Conservation (phyloP, 2,329 filamentous ascomycete genomes). For the Trichoderma sp. region DNA sequence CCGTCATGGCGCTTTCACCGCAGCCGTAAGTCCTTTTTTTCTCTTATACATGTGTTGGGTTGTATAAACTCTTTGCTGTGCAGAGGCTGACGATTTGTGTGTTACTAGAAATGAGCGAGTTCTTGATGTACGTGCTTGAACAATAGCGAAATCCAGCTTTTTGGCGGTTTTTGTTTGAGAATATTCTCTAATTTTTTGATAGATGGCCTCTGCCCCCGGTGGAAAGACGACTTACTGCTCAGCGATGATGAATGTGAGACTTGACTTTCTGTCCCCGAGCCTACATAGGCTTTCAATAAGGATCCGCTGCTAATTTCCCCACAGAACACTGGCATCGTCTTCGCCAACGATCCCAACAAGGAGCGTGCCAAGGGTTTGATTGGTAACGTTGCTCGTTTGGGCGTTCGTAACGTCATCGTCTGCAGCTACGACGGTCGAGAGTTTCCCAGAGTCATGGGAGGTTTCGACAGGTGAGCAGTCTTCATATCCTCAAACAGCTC, state of each 20-base stretch:
- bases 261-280: not conserved
- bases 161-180: not conserved
- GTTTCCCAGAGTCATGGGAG: slow-evolving; percentile 91
- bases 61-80: not conserved
- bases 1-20: slow-evolving; percentile 93
- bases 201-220: slow-evolving; percentile 30
- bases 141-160: not conserved
- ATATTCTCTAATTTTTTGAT: not conserved
- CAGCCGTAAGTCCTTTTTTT: slow-evolving; percentile 50
- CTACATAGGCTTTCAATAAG: slow-evolving; percentile 44
- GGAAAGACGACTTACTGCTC: slow-evolving; percentile 58
- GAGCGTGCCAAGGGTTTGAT: slow-evolving; percentile 93
- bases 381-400: slow-evolving; percentile 93
- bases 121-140: slow-evolving; percentile 58
- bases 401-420: slow-evolving; percentile 89
- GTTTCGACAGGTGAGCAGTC: slow-evolving; percentile 69
- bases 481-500: not conserved
- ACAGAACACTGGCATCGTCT: slow-evolving; percentile 91
- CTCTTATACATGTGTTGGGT: not conserved
- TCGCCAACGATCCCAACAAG: slow-evolving; percentile 96
- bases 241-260: slow-evolving; percentile 48
- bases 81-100: not conserved
- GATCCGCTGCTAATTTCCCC: slow-evolving; percentile 34
- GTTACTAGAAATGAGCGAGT: slow-evolving; percentile 71
- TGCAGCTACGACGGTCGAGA: slow-evolving; percentile 94